These are phyloP conservation scores for Chaetomium tenue DNA, from an alignment of 495 filamentous ascomycete genomes.

Conservation along the genomic window DNA sequence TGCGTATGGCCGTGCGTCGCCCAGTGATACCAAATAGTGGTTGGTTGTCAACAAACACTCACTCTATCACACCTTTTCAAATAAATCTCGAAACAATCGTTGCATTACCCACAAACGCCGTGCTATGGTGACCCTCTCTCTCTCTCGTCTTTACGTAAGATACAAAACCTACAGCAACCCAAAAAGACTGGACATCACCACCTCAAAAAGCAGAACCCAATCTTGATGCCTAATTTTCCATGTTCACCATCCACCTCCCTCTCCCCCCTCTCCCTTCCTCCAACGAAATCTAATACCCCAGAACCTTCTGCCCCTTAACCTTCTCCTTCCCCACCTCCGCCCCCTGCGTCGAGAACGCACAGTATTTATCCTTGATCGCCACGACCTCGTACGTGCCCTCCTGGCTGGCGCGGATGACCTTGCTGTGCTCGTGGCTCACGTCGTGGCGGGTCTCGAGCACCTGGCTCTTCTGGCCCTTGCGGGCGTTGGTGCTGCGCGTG, in stretches of 20 bases:
- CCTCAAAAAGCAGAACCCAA: constrained; percentile 8
- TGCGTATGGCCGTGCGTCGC: too few species aligned
- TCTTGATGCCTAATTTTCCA: constrained; percentile 5
- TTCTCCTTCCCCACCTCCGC: constrained; percentile 13
- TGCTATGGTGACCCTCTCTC: constrained; percentile 28
- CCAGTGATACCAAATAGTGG: too few species aligned
- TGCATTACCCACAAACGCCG: constrained; percentile 28
- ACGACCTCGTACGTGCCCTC: constrained; percentile 98
- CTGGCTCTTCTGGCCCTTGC: constrained; percentile 69
- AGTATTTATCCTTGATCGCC: constrained; percentile 87
- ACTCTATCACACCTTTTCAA: background rate
- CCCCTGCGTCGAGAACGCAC: constrained; percentile 69
- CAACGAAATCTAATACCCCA: constrained; percentile 15
- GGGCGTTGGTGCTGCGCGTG: constrained; percentile 79
- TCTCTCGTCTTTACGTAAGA: constrained; percentile 5
- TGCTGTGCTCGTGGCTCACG: constrained; percentile 72
- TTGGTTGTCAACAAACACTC: background rate
- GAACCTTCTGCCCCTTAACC: constrained; percentile 26
- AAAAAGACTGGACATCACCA: constrained; percentile 4
- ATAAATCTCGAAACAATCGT: background rate
- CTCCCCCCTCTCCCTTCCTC: background rate
- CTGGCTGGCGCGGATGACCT: constrained; percentile 76
- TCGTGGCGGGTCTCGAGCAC: constrained; percentile 88
- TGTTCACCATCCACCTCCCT: background rate
- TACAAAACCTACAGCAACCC: constrained; percentile 1